These are phyloP conservation scores for Aspergillus alliaceus DNA, from an alignment of 2,329 filamentous ascomycete species.

Conservation along the genomic window DNA sequence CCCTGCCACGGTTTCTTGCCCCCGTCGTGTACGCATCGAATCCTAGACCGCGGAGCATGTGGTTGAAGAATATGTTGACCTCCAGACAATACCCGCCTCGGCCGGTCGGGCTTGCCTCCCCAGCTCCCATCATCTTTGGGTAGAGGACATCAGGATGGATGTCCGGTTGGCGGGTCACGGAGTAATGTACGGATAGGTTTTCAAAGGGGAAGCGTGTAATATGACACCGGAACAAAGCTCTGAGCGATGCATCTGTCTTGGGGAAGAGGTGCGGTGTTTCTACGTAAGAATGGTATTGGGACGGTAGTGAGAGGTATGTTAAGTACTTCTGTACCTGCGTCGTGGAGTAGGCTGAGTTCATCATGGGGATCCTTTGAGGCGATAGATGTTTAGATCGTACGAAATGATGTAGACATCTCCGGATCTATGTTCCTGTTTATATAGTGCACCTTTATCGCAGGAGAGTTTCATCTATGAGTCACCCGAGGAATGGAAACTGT, in stretches of 20 bases:
- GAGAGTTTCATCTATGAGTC: no score
- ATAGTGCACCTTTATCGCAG: no score
- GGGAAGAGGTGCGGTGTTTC: constrained; percentile 23
- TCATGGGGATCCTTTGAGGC: background rate
- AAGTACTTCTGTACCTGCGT: constrained; percentile 35
- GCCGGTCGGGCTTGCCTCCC: constrained; percentile 24
- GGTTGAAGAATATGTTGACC: constrained; percentile 55
- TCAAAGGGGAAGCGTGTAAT: constrained; percentile 58
- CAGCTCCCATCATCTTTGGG: constrained; percentile 47
- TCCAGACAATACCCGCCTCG: constrained; percentile 65
- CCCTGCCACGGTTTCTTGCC: constrained; percentile 42
- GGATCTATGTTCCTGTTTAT: background rate
- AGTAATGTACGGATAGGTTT: constrained; percentile 57
- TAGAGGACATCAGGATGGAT: constrained; percentile 52
- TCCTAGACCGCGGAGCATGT: constrained; percentile 53
- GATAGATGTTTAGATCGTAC: no score
- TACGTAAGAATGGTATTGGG: constrained; percentile 20
- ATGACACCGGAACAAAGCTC: constrained; percentile 38
- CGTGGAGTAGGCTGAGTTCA: constrained; percentile 26
- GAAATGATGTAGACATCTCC: no score
- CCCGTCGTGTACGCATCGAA: constrained; percentile 55
- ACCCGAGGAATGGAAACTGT: no score
- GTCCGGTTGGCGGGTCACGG: constrained; percentile 36
- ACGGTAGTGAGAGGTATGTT: constrained; percentile 30
- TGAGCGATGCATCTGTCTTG: constrained; percentile 44